Evolutionary conservation across 306 rosid species (phyloP).

Genomic region (Phaseolus lunatus): DNA sequence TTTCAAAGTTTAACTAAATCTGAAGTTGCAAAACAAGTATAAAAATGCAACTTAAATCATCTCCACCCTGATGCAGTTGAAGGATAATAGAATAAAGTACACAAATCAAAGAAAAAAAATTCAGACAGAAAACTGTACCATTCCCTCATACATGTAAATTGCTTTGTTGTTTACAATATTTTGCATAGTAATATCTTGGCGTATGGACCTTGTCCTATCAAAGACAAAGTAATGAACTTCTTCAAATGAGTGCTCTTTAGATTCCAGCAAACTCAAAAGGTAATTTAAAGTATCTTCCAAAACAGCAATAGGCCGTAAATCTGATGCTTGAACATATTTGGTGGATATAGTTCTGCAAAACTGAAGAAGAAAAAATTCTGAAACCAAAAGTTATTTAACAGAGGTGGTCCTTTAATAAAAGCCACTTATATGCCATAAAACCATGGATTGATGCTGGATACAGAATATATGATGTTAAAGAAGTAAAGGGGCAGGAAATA

Average conservation of each 20-base stretch:
- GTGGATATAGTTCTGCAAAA: constrained; percentile 87
- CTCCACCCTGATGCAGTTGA: not conserved
- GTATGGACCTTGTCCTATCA: constrained; percentile 92
- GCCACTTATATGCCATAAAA: not conserved
- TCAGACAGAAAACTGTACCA: constrained; percentile 60
- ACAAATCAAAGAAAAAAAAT: constrained; percentile 23
- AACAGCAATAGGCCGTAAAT: constrained; percentile 79
- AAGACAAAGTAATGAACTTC: constrained; percentile 84
- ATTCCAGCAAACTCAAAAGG: constrained; percentile 66
- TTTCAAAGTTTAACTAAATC: constrained; percentile 13
- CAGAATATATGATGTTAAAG: not conserved
- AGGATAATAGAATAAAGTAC: constrained; percentile 14
- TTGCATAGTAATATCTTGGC: constrained; percentile 95
- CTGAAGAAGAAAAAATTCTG: constrained; percentile 50
- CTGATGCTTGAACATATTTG: constrained; percentile 68
- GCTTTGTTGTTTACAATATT: constrained; percentile 65
- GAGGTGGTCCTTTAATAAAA: not conserved
- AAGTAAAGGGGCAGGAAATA: not conserved
- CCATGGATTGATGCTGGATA: not conserved
- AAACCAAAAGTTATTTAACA: constrained; percentile 28
- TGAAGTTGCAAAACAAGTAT: constrained; percentile 21
- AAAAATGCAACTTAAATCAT: constrained; percentile 12
- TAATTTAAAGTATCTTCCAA: constrained; percentile 76
- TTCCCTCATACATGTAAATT: constrained; percentile 73
- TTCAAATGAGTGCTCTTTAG: constrained; percentile 71